Conservation (phyloP, 257 asterid genomes). For the Capsicum pubescens region DNA sequence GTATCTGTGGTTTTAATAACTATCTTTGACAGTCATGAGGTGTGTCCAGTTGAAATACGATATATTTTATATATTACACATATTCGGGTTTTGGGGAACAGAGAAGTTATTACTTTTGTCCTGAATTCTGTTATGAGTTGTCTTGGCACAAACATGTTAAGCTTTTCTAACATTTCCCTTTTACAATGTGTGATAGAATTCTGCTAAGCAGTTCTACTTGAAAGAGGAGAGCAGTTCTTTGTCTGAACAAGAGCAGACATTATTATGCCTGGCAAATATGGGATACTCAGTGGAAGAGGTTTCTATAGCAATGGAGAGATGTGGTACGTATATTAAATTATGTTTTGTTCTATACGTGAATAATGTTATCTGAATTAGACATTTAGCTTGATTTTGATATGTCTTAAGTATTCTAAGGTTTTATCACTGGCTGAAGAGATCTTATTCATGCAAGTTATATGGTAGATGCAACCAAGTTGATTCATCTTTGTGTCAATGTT, state of each 20-base stretch:
- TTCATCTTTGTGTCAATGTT: slow-evolving; percentile 9
- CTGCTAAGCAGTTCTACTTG: slow-evolving; percentile 7
- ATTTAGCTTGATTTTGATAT: slow-evolving; percentile 15
- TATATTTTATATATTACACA: not conserved
- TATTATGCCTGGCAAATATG: slow-evolving; percentile 54
- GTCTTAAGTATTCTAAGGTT: slow-evolving; percentile 5
- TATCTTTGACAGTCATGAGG: not conserved
- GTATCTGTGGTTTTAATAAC: not conserved
- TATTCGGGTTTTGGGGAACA: not conserved
- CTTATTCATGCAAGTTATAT: not conserved
- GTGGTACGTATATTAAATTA: slow-evolving; percentile 46
- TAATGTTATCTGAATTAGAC: slow-evolving; percentile 24
- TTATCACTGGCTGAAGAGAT: not conserved
- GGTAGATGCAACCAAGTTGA: slow-evolving; percentile 23
- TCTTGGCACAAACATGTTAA: not conserved
- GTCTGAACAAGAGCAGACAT: slow-evolving; percentile 48
- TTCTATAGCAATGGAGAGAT: slow-evolving; percentile 61
- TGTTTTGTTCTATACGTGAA: slow-evolving; percentile 11
- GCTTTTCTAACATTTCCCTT: slow-evolving; percentile 18
- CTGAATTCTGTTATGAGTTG: not conserved
- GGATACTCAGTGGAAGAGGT: slow-evolving; percentile 67
- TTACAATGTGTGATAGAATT: slow-evolving; percentile 15
- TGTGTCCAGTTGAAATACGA: not conserved
- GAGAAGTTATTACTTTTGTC: not conserved
- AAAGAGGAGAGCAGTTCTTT: slow-evolving; percentile 45